Base-by-base conservation (phyloP, 2,329 filamentous ascomycete genomes). In the Cladorrhinum sp. region DNA sequence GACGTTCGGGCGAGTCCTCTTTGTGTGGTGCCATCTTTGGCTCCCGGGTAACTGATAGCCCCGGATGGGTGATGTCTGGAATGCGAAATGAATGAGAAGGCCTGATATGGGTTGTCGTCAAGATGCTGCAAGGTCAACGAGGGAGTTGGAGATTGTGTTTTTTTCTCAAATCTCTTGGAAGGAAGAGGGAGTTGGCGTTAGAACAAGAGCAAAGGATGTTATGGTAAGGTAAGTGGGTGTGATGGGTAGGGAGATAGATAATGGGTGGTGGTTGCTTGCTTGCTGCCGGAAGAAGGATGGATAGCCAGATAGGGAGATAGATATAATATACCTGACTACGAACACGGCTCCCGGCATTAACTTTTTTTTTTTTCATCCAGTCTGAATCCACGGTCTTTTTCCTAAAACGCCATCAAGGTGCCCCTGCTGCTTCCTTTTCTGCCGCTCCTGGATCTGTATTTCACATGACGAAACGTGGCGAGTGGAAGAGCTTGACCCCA, bases 1-100 rank as follows among this genome's bases (percentile, higher is more conserved):
- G 55, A 50, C 48, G 32, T 24, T 32, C 32, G 10, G 57, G 52
- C 5, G 59, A 29, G 20, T 64, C 59, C 24, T 67, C 65, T 24
- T 54, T 63, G 55, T 69, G 64, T 16, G 67, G 64, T 36, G 66
- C 62, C 66, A 67, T 68, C 53, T 36, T 55, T 41, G 52, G 50
- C 50, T 53, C 25, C 23, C 23, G 52, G 12, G 32, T n/a, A 29
- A 45, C 52, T 32, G 27, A n/a, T 48, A 38, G 36, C 27, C 16
- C 49, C 12, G 18, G n/a, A 10, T 45, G 18, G 7, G 36, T 16
- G 36, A 32, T 32, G 29, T 32, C 16, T 41, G 36, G 36, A 13
- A 41, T 41, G 36, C 16, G 36, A 13, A n/a, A 13, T 41, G 36
- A 13, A n/a, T 13, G 36, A 13, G 29, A 7, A 32, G 29, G 7